Percentiles rank a stretch among this genome's conserved stretches.
These are phyloP conservation scores for Cercis canadensis DNA, from an alignment of 306 rosid genomes.

Conservation along the genomic window DNA sequence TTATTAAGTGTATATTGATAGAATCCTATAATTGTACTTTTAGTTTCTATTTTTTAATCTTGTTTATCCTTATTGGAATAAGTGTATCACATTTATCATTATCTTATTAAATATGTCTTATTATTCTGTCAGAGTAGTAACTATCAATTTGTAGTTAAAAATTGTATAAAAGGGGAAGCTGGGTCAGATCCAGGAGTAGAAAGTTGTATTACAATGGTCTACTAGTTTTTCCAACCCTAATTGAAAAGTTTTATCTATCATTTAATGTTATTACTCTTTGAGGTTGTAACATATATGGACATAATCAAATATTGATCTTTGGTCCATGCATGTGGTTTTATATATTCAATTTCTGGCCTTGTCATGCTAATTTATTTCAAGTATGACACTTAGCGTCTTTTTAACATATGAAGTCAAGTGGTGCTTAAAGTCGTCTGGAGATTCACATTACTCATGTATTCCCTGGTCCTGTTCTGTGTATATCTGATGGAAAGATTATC, in stretches of 20 bases:
- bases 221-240: constrained; percentile 11
- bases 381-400: too few species aligned
- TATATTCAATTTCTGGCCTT: too few species aligned
- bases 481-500: constrained; percentile 45
- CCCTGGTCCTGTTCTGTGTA: background rate
- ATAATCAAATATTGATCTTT: background rate
- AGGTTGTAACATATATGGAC: background rate
- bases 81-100: constrained; percentile 1
- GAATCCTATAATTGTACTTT: background rate
- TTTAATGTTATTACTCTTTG: background rate
- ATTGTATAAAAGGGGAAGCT: background rate
- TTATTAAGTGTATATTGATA: constrained; percentile 26
- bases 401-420: background rate
- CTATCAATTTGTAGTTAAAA: constrained; percentile 1
- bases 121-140: constrained; percentile 1
- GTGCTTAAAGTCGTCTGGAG: constrained; percentile 13
- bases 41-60: constrained; percentile 1
- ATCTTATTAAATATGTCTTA: background rate
- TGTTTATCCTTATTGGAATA: background rate
- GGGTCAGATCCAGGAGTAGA: background rate
- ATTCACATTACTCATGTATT: constrained; percentile 5
- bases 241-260: background rate
- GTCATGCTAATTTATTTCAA: too few species aligned
- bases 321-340: too few species aligned
- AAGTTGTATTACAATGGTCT: background rate